Evolutionary conservation across 2,329 filamentous ascomycete species (phyloP).

Genomic region (Dactylellina sp.): DNA sequence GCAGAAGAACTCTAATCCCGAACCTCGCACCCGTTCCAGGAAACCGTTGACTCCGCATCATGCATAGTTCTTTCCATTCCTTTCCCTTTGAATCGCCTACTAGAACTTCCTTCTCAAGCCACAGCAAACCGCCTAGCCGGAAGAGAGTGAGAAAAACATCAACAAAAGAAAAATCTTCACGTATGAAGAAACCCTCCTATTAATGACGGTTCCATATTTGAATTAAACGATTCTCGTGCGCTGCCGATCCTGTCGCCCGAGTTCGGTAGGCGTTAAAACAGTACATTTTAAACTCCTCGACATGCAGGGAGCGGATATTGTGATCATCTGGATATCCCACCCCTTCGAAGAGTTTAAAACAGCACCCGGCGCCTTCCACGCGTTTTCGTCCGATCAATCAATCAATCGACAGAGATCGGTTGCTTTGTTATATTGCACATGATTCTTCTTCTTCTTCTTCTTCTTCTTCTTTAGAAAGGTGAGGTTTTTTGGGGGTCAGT

Average conservation of each 20-base stretch:
- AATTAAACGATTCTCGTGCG: neutral
- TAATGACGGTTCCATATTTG: constrained; percentile 10
- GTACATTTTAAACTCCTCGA: neutral
- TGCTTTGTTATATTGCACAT: neutral
- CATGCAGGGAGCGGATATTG: constrained; percentile 11
- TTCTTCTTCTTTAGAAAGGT: neutral
- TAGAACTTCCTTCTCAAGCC: constrained; percentile 22
- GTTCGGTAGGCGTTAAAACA: constrained; percentile 10
- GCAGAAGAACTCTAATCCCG: constrained; percentile 24
- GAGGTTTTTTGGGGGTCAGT: neutral
- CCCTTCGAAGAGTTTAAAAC: neutral
- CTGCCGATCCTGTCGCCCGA: constrained; percentile 15
- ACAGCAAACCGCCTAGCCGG: constrained; percentile 44
- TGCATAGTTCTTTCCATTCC: constrained; percentile 24
- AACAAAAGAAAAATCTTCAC: constrained; percentile 3
- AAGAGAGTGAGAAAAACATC: constrained; percentile 4
- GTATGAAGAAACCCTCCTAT: neutral
- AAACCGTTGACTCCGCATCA: constrained; percentile 42
- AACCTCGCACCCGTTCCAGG: constrained; percentile 19
- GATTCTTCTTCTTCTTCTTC: neutral
- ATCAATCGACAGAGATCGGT: too few relatives aligned
- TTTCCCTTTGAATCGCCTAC: too few relatives aligned
- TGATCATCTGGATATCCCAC: constrained; percentile 13
- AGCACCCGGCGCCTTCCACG: neutral
- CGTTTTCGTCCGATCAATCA: neutral